Evolutionary conservation across 1,284 basidiomycete species (phyloP), one percentile per base, ranked within the genome.

Genomic region (Ceratobasidium sp.): DNA sequence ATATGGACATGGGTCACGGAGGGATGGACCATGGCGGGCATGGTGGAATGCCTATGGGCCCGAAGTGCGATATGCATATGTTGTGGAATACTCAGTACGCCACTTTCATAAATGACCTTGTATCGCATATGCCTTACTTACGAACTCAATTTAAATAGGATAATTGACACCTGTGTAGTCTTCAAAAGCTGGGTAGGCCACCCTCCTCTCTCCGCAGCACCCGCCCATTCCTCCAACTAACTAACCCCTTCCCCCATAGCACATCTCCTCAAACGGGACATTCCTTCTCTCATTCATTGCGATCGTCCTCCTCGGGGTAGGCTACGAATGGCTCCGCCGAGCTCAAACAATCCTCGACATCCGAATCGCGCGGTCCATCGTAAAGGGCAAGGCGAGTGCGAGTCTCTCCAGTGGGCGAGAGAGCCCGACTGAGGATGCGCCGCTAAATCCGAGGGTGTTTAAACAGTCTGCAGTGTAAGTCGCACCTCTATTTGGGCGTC

Each of bases 261-360:
- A 93, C 83, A 88, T 94, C 78, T 83, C 80, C 77, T 87, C 89
- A n/a, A 83, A 81, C 71, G 75, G 83, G 74, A 81, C 83, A 44
- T 92, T 94, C 80, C 78, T 89, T 74, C 77, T 90, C 76, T 93
- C 91, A 27, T 90, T 88, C 81, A 59, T 89, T 75, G 86, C 83
- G 75, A 89, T 94, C 82, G 84, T 90, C 1, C 53, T 72, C 19
- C 86, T 94, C 45, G 88, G 91, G 66, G 83, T 92, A n/a, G 82
- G 89, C 77, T 93, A 90, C 82, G 93, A 94, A 80, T 93, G 91
- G 82, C 86, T 94, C 60, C 89, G 91, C 74, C 84, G 85, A 57
- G 86, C 90, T 77, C 88, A 88, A 81, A 86, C 84, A 78, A 81
- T 82, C 57, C 83, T 91, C 72, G 92, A 94, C 80, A 78, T 81